Percentiles rank a stretch among this genome's conserved stretches.
phyloP scores from a whole-genome alignment of 164 flowering plant species.

The Protea cynaroides region DNA sequence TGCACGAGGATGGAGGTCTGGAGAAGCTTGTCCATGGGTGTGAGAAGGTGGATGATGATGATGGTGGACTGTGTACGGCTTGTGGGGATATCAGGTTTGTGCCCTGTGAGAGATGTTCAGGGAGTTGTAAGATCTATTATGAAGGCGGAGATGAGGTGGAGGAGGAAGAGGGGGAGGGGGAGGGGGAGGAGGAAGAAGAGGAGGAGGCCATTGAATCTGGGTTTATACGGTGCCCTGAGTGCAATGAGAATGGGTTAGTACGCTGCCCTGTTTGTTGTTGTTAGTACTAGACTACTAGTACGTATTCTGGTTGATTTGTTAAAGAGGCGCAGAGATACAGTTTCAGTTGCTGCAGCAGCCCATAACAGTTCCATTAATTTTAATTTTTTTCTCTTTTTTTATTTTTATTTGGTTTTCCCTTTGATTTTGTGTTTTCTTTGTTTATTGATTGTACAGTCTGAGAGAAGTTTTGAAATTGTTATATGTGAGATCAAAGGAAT shows the following conservation, averaged over 20 bases:
- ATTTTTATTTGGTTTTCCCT: neutral
- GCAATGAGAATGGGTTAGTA: conserved; percentile 82
- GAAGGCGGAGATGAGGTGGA: conserved; percentile 40
- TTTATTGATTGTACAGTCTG: too few species aligned
- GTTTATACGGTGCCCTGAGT: conserved; percentile 74
- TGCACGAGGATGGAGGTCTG: conserved; percentile 79
- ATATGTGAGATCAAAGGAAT: too few species aligned
- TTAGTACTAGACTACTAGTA: too few species aligned
- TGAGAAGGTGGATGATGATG: conserved; percentile 30
- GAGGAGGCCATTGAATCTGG: conserved; percentile 30
- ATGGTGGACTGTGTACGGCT: conserved; percentile 47
- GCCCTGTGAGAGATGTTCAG: conserved; percentile 78
- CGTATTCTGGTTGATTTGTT: too few species aligned
- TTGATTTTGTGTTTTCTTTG: too few species aligned
- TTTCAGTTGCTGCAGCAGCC: neutral
- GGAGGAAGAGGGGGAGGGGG: conserved; percentile 28
- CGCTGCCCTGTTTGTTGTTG: conserved; percentile 67
- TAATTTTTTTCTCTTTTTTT: neutral
- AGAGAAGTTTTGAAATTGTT: too few species aligned
- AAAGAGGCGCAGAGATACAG: neutral
- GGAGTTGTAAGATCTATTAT: conserved; percentile 77
- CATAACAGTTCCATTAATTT: neutral
- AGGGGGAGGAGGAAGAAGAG: conserved; percentile 25
- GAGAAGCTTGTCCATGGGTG: conserved; percentile 57
- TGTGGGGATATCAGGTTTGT: conserved; percentile 88